Evolutionary conservation across 1,284 basidiomycete genomes (phyloP).

Genomic region (Irpex sp.): DNA sequence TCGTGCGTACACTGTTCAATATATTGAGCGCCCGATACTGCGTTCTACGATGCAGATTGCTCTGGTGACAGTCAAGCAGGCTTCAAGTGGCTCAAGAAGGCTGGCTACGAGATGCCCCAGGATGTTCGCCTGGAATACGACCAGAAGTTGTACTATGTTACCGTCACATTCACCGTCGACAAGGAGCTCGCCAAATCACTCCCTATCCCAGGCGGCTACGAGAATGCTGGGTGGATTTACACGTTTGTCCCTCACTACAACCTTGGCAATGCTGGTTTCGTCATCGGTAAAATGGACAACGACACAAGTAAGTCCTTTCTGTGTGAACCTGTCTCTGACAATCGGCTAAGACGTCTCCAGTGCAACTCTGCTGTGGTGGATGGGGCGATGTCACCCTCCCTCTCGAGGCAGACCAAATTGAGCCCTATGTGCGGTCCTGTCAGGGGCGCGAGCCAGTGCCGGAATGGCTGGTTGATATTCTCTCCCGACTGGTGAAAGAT

Average conservation of each 20-base stretch:
- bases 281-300: constrained; percentile 15
- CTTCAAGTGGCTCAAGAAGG: constrained; percentile 14
- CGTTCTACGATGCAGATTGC: constrained; percentile 4
- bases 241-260: constrained; percentile 13
- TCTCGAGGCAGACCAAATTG: constrained; percentile 4
- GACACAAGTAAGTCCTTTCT: constrained; percentile 10
- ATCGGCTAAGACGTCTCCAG: not conserved
- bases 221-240: constrained; percentile 12
- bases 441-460: constrained; percentile 8
- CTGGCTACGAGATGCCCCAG: constrained; percentile 9
- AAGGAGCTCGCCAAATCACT: not conserved
- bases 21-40: not conserved
- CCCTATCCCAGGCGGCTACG: constrained; percentile 10
- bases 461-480: constrained; percentile 10
- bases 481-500: constrained; percentile 4
- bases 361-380: constrained; percentile 15
- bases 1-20: not conserved
- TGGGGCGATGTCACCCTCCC: constrained; percentile 15
- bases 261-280: constrained; percentile 11
- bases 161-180: constrained; percentile 11
- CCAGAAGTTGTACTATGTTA: constrained; percentile 14
- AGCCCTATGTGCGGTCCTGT: constrained; percentile 8
- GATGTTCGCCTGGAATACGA: constrained; percentile 12
- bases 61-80: constrained; percentile 15
- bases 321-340: not conserved